These are phyloP conservation scores for Senecio squalidus DNA, from an alignment of 140 eudicot species.

Conservation along the genomic window DNA sequence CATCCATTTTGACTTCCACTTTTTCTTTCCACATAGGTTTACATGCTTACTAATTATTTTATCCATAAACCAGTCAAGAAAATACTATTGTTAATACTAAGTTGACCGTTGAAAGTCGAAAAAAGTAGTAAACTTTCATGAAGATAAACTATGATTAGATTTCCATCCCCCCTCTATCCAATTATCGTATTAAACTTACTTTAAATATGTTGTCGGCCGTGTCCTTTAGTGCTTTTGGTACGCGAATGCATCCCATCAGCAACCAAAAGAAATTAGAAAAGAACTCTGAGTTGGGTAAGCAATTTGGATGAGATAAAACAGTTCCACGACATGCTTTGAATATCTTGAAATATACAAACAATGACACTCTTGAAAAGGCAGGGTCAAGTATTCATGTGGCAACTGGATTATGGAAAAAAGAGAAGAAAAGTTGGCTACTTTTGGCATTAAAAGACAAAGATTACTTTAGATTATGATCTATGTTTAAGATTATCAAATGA, in stretches of 20 bases:
- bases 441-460: slow-evolving; percentile 23
- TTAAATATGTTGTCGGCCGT: slow-evolving; percentile 20
- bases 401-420: slow-evolving; percentile 19
- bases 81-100: slow-evolving; percentile 19
- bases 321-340: slow-evolving; percentile 5
- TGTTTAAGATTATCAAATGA: slow-evolving; percentile 6
- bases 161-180: slow-evolving; percentile 19
- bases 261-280: slow-evolving; percentile 5
- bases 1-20: slow-evolving; percentile 20
- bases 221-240: slow-evolving; percentile 32
- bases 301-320: slow-evolving; percentile 10
- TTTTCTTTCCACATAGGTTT: slow-evolving; percentile 29
- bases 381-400: slow-evolving; percentile 39
- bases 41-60: slow-evolving; percentile 21
- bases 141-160: slow-evolving; percentile 27
- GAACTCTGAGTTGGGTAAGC: slow-evolving; percentile 23
- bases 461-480: slow-evolving; percentile 23
- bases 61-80: slow-evolving; percentile 11
- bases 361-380: slow-evolving; percentile 26
- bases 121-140: slow-evolving; percentile 24
- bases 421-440: slow-evolving; percentile 21
- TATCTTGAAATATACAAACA: slow-evolving; percentile 8
- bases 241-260: slow-evolving; percentile 26
- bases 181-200: slow-evolving; percentile 11
- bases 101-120: slow-evolving; percentile 35